phyloP scores from a whole-genome alignment of 352 stramenopile genomes.

The Pythium grandisporangium region DNA sequence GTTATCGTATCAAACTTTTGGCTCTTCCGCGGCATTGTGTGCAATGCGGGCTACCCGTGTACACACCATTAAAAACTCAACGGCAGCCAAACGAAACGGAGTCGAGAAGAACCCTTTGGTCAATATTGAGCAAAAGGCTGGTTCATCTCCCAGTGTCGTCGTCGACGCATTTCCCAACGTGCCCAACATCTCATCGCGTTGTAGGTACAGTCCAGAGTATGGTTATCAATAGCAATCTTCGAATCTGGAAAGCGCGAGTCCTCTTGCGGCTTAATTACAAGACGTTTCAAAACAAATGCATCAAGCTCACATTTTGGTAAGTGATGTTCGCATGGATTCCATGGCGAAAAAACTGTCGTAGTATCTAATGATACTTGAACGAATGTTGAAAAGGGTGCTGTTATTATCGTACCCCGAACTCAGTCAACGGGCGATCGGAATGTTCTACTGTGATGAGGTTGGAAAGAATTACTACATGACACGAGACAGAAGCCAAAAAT shows the following conservation, averaged over 20 bases:
- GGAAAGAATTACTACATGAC: slow-evolving; percentile 50
- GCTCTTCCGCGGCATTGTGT: slow-evolving; percentile 52
- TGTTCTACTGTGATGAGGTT: slow-evolving; percentile 75
- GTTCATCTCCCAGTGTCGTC: slow-evolving; percentile 22
- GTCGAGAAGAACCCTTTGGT: too few species aligned
- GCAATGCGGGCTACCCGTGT: slow-evolving; percentile 44
- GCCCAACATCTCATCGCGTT: slow-evolving; percentile 45
- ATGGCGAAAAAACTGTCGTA: too few species aligned
- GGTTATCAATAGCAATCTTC: slow-evolving; percentile 62
- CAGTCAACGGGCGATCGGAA: slow-evolving; percentile 51
- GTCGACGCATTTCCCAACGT: slow-evolving; percentile 27
- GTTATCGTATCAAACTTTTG: slow-evolving; percentile 45
- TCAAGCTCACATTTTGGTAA: slow-evolving; percentile 68
- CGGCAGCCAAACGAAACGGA: too few species aligned
- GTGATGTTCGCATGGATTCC: too few species aligned
- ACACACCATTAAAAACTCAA: too few species aligned
- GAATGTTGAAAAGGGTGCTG: slow-evolving; percentile 31
- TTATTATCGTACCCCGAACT: slow-evolving; percentile 66
- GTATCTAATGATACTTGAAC: too few species aligned
- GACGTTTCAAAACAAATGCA: slow-evolving; percentile 69
- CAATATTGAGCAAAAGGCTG: too few species aligned
- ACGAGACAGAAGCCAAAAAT: slow-evolving; percentile 45
- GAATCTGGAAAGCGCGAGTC: slow-evolving; percentile 53
- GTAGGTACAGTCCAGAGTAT: slow-evolving; percentile 38
- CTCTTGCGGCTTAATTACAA: slow-evolving; percentile 66